Evolutionary conservation across 1,284 basidiomycete species (phyloP).

Genomic region (Fomitopsis schrenkii): DNA sequence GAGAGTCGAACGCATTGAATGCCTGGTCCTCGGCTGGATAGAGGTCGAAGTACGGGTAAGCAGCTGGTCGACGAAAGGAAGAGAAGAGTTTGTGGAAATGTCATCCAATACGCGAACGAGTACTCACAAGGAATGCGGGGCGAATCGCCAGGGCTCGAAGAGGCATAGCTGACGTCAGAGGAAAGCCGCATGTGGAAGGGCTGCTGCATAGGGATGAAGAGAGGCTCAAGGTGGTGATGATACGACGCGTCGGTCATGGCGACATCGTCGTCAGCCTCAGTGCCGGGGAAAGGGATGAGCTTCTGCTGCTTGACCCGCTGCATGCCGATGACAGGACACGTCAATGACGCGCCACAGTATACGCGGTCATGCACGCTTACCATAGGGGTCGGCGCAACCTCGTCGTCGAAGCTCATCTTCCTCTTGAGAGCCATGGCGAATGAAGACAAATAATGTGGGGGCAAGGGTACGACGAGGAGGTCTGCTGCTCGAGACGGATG

Average conservation of each 20-base stretch:
- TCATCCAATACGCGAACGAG: conserved; percentile 3
- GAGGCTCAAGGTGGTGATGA: conserved; percentile 48
- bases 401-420: conserved; percentile 60
- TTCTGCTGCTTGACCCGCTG: conserved; percentile 66
- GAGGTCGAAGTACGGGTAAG: conserved; percentile 60
- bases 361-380: conserved; percentile 21
- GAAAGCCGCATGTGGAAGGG: conserved; percentile 59
- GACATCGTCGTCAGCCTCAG: conserved; percentile 54
- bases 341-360: conserved; percentile 19
- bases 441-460: conserved; percentile 2
- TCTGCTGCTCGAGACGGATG: conserved; percentile 16
- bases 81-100: conserved; percentile 2
- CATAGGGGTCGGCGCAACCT: conserved; percentile 40
- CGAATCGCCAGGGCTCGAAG: conserved; percentile 40
- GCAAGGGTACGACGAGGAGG: conserved; percentile 7
- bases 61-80: conserved; percentile 31
- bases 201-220: conserved; percentile 45
- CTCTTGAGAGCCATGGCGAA: conserved; percentile 64
- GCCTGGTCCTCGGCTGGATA: conserved; percentile 48
- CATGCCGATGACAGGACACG: conserved; percentile 8
- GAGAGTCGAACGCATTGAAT: conserved; percentile 41
- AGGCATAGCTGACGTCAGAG: conserved; percentile 60
- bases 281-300: conserved; percentile 66
- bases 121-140: conserved; percentile 37
- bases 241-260: conserved; percentile 57